Conservation (phyloP, 2,329 filamentous ascomycete genomes). For the Keithomyces neogunnii region DNA sequence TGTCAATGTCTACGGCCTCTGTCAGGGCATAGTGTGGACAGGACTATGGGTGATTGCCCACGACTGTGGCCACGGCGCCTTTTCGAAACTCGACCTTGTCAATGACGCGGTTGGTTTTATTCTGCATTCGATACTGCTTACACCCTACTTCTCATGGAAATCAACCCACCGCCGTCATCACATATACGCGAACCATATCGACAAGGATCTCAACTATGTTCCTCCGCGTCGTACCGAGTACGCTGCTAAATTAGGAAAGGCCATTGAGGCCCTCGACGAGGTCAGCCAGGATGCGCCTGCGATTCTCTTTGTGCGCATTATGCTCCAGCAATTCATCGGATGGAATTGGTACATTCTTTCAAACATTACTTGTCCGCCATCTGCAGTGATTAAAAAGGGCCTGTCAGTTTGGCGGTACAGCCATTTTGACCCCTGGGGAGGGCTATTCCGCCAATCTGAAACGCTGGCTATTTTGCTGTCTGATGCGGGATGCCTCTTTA, state of each 20-base stretch:
- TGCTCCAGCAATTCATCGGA: conserved; percentile 55
- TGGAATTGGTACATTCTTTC: conserved; percentile 57
- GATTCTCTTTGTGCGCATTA: conserved; percentile 41
- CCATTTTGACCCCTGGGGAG: conserved; percentile 55
- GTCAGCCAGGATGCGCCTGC: conserved; percentile 57
- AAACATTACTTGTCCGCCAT: conserved; percentile 35
- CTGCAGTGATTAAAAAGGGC: conserved; percentile 2
- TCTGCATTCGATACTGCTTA: conserved; percentile 54
- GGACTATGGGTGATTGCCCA: conserved; percentile 65
- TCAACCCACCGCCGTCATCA: conserved; percentile 63
- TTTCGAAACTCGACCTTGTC: conserved; percentile 44
- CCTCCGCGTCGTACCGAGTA: conserved; percentile 1
- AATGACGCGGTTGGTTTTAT: conserved; percentile 58
- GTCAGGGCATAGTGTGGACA: conserved; percentile 57
- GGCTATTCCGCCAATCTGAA: conserved; percentile 52
- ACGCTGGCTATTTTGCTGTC: conserved; percentile 47
- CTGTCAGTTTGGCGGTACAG: conserved; percentile 27
- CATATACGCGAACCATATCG: conserved; percentile 58
- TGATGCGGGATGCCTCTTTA: conserved; percentile 50
- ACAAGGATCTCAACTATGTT: conserved; percentile 38
- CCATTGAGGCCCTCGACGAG: conserved; percentile 31
- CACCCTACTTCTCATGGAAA: conserved; percentile 68
- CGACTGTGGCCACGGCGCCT: conserved; percentile 62
- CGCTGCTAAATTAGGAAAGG: not conserved
- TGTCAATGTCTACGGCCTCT: conserved; percentile 28